These are phyloP conservation scores for Petrea volubilis DNA, from an alignment of 257 asterid species.

Conservation along the genomic window DNA sequence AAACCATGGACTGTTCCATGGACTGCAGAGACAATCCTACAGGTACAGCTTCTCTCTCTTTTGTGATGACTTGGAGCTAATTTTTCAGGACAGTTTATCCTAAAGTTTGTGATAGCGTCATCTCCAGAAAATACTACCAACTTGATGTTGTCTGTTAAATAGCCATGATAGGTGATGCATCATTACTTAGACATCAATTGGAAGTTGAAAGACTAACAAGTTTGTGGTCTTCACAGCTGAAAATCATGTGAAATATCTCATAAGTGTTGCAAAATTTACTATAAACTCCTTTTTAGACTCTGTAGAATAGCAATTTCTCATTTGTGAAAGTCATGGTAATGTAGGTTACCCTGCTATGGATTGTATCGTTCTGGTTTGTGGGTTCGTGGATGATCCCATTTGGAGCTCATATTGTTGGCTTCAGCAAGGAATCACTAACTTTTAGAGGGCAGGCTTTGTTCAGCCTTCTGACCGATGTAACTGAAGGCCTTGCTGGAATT, in stretches of 20 bases:
- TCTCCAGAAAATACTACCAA: not conserved
- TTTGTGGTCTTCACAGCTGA: not conserved
- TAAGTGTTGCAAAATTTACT: not conserved
- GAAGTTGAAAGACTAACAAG: not conserved
- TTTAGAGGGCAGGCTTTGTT: slow-evolving; percentile 90
- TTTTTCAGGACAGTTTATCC: not conserved
- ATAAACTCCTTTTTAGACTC: not conserved
- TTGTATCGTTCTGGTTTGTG: slow-evolving; percentile 88
- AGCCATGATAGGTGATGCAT: not conserved
- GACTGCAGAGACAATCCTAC: slow-evolving; percentile 89
- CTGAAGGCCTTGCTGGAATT: slow-evolving; percentile 96
- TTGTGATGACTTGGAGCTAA: not conserved
- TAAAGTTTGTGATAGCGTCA: not conserved
- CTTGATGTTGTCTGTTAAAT: not conserved
- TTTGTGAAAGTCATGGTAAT: not conserved
- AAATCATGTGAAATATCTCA: not conserved
- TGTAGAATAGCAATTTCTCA: not conserved
- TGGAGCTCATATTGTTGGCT: slow-evolving; percentile 81
- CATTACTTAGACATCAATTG: not conserved
- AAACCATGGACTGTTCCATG: slow-evolving; percentile 95
- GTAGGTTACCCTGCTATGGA: slow-evolving; percentile 94
- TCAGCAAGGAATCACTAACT: slow-evolving; percentile 80
- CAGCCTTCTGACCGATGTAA: slow-evolving; percentile 91
- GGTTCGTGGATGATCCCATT: slow-evolving; percentile 98
- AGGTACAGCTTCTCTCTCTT: slow-evolving; percentile 42